Base-by-base conservation (phyloP, 768 basidiomycete genomes). In the Russula foetens region DNA sequence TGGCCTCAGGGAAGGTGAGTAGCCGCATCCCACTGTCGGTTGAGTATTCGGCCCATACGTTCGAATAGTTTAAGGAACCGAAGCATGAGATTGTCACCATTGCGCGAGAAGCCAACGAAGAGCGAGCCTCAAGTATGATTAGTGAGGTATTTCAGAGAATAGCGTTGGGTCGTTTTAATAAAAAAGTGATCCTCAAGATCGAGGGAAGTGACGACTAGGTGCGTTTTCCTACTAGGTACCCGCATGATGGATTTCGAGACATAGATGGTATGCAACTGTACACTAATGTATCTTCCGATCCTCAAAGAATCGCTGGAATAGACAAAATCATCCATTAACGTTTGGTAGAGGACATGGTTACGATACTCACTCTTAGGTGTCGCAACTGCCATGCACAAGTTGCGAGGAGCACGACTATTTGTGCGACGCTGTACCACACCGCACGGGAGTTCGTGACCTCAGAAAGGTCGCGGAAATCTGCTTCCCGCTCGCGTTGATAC, bases 401-500 rank as follows among this genome's bases (percentile, higher is more conserved):
- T 19, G 76, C 82, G 47, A 98, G 72, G 45, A 99, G 74, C 12
- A 96, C 86, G 15, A 81, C 73, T 59, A 98, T 92, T 78, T 99
- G 96, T 35, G 83, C 79, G 28, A 98, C 49, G 68, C 86, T 93
- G 74, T 97, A 98, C 92, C 92, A 98, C 47, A 98, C 90, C 1
- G 97, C 94, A 61, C 86, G 77, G n/a, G 86, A 76, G 74, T 99
- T 99, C 41, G 92, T 96, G 17, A 74, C 72, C 74, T 99, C 97
- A 67, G 91, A 94, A 63, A 98, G 73, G 73, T 93, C 77, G 41
- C 97, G 77, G 71, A 89, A 99, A 67, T 90, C 87, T 12, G 90
- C 79, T 74, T 99, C 97, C 65, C 97, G 79, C 75, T 99, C 96
- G 45, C 97, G 81, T 76, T 98, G 96, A 71, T 98, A 99, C 73